Evolutionary conservation across 2,329 filamentous ascomycete species (phyloP).

Genomic region (Claviceps pazoutovae): DNA sequence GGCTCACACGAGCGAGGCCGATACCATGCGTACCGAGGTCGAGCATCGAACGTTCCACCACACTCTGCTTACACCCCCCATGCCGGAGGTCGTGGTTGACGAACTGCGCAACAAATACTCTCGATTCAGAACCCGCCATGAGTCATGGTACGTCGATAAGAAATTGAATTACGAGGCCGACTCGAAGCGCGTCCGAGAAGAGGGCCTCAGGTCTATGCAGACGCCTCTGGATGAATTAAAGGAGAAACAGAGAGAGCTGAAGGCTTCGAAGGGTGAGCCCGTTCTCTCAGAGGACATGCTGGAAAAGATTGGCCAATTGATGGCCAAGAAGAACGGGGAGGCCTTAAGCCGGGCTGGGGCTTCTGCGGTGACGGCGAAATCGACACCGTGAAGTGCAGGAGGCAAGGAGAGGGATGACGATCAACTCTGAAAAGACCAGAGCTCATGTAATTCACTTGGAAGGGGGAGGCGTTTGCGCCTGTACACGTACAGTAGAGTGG

Average conservation of each 20-base stretch:
- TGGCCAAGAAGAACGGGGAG: constrained; percentile 37
- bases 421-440: neutral
- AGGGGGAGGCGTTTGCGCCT: neutral
- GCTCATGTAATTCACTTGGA: neutral
- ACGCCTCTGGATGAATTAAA: constrained; percentile 48
- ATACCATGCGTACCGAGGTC: constrained; percentile 65
- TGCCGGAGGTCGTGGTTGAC: constrained; percentile 65
- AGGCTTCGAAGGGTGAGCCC: constrained; percentile 39
- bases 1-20: constrained; percentile 40
- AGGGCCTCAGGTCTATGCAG: constrained; percentile 26
- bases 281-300: constrained; percentile 44
- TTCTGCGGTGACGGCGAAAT: constrained; percentile 15
- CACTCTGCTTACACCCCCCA: constrained; percentile 62
- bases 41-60: constrained; percentile 66
- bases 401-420: neutral
- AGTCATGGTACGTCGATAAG: constrained; percentile 53
- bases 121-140: constrained; percentile 68
- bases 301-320: constrained; percentile 47
- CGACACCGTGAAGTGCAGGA: neutral
- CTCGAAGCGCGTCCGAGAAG: constrained; percentile 20
- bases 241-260: constrained; percentile 36
- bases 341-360: constrained; percentile 25
- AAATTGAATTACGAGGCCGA: constrained; percentile 45
- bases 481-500: neutral
- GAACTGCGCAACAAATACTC: constrained; percentile 78